These are phyloP conservation scores for Luffa acutangula DNA, from an alignment of 306 rosid species.

Conservation along the genomic window DNA sequence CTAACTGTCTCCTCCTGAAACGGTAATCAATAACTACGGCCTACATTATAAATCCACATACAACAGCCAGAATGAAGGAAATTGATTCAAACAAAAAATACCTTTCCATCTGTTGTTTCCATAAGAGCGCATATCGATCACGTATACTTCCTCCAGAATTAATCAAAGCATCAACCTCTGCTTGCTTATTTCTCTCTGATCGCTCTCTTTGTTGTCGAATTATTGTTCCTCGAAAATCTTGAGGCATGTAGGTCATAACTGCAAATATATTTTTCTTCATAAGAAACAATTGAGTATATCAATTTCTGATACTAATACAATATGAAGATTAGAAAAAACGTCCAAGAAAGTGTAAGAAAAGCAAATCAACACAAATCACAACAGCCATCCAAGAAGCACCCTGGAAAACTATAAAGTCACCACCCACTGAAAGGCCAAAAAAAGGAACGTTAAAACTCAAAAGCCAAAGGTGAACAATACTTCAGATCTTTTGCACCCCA, in stretches of 20 bases:
- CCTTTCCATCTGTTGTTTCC: conserved; percentile 99
- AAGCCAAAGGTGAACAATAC: background rate
- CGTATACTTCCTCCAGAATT: conserved; percentile 73
- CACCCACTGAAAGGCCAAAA: background rate
- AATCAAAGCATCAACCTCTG: conserved; percentile 71
- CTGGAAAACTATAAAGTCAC: background rate
- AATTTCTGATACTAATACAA: background rate
- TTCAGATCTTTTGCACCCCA: background rate
- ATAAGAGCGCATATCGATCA: conserved; percentile 68
- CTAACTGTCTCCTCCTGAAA: conserved; percentile 78
- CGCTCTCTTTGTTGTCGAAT: conserved; percentile 89
- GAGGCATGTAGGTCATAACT: conserved; percentile 98
- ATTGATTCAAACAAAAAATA: conserved; percentile 15
- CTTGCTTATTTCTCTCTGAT: conserved; percentile 93
- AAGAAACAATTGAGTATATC: background rate
- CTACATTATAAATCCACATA: conserved; percentile 12
- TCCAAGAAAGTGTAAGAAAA: background rate
- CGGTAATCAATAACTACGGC: conserved; percentile 9
- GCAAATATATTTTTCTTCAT: conserved; percentile 17
- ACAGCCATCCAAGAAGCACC: background rate
- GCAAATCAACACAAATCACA: background rate
- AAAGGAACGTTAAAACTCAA: background rate
- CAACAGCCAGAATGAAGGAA: background rate
- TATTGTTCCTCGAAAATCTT: conserved; percentile 93
- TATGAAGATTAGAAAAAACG: background rate